Conservation (phyloP, 2,329 filamentous ascomycete genomes). For the Trichoderma cornu-damae region DNA sequence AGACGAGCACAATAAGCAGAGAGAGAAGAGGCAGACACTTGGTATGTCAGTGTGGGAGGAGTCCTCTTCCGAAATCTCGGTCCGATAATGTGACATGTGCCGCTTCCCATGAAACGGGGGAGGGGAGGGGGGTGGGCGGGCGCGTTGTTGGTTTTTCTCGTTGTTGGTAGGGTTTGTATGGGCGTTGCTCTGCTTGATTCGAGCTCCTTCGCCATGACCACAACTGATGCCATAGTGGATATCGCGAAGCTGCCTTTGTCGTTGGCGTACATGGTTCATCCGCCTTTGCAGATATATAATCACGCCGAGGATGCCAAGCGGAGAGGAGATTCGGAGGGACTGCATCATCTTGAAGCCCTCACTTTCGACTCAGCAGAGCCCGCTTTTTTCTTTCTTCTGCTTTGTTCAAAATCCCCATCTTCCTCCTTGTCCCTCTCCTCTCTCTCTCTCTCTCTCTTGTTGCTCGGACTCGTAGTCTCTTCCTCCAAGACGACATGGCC, state of each 20-base stretch:
- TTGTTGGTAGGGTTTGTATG: background rate
- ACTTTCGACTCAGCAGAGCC: background rate
- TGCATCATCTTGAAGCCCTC: background rate
- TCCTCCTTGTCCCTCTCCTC: background rate
- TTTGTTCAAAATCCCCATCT: background rate
- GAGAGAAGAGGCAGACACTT: background rate
- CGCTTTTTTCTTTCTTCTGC: background rate
- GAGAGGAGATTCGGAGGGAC: background rate
- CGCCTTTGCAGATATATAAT: background rate
- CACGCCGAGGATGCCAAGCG: background rate
- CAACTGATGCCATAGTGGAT: background rate
- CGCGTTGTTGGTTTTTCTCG: no score
- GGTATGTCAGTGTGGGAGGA: background rate
- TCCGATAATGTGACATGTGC: conserved; percentile 7
- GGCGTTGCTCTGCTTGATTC: background rate
- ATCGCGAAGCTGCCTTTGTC: no score
- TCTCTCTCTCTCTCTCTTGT: background rate
- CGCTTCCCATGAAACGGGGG: background rate
- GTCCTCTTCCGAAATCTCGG: background rate
- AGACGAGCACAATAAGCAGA: background rate
- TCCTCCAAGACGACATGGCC: background rate
- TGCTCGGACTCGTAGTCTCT: background rate
- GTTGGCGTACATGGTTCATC: no score
- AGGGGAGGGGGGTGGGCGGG: no score
- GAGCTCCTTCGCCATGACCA: background rate